Conservation (phyloP, 164 flowering plant genomes). For the Vitis rupestris region DNA sequence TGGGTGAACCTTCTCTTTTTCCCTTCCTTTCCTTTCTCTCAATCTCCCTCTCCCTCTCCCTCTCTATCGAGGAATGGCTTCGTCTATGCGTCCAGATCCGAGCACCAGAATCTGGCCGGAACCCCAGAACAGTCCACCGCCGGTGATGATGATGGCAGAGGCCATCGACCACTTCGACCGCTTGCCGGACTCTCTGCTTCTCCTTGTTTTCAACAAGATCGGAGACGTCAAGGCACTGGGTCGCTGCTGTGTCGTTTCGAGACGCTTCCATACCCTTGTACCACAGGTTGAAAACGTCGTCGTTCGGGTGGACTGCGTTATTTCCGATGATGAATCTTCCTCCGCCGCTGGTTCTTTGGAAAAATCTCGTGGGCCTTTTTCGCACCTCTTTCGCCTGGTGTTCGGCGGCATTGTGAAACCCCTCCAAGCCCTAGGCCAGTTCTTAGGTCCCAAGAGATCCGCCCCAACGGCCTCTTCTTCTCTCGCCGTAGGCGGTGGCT, state of each 20-base stretch:
- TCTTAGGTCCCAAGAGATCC: conserved; percentile 43
- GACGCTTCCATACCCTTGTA: conserved; percentile 63
- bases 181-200: conserved; percentile 68
- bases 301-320: conserved; percentile 85
- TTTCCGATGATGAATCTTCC: conserved; percentile 72
- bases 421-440: conserved; percentile 61
- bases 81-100: conserved; percentile 39
- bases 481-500: conserved; percentile 17
- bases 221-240: conserved; percentile 85
- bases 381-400: conserved; percentile 42
- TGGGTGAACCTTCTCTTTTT: no score
- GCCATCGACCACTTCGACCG: conserved; percentile 63
- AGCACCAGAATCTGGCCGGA: conserved; percentile 36
- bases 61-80: conserved; percentile 4
- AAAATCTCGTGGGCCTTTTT: conserved; percentile 44
- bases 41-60: neutral
- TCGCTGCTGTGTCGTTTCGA: conserved; percentile 78
- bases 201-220: conserved; percentile 75
- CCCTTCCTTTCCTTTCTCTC: no score
- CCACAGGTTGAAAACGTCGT: conserved; percentile 82
- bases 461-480: conserved; percentile 10
- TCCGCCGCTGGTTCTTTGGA: conserved; percentile 35
- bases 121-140: conserved; percentile 11
- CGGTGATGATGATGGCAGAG: neutral
- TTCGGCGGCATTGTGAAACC: conserved; percentile 66